These are phyloP conservation scores for Durotheca rogersii DNA, from an alignment of 495 filamentous ascomycete species.

Conservation along the genomic window DNA sequence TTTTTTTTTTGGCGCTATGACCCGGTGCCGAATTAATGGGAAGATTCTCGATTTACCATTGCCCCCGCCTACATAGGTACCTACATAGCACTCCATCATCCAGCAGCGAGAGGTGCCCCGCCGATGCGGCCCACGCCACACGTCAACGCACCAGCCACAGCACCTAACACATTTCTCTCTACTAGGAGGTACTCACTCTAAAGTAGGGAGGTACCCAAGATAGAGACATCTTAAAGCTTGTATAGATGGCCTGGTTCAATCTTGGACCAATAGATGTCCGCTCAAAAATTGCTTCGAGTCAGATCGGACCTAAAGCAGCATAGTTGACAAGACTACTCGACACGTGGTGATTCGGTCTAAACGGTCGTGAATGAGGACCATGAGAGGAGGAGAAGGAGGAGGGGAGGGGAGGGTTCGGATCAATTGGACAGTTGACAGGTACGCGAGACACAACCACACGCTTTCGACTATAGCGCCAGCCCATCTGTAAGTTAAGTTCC, in stretches of 20 bases:
- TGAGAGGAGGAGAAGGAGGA: background rate
- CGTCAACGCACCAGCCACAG: constrained; percentile 7
- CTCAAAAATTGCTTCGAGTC: no score
- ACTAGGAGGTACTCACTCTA: background rate
- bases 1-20: constrained; percentile 36
- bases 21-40: constrained; percentile 34
- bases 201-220: no score
- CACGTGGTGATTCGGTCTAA: background rate
- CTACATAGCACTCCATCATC: no score
- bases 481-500: no score
- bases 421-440: no score
- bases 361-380: background rate
- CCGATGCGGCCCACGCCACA: constrained; percentile 17
- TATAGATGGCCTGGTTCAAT: no score
- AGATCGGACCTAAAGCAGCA: background rate
- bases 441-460: no score
- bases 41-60: constrained; percentile 34
- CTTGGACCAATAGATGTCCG: no score
- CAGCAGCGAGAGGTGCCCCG: no score
- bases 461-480: no score
- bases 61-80: background rate
- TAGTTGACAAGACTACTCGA: background rate
- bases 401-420: no score
- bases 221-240: no score
- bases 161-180: background rate